Base-by-base conservation (phyloP, 2,329 filamentous ascomycete species). In the Penicillium sp. region DNA sequence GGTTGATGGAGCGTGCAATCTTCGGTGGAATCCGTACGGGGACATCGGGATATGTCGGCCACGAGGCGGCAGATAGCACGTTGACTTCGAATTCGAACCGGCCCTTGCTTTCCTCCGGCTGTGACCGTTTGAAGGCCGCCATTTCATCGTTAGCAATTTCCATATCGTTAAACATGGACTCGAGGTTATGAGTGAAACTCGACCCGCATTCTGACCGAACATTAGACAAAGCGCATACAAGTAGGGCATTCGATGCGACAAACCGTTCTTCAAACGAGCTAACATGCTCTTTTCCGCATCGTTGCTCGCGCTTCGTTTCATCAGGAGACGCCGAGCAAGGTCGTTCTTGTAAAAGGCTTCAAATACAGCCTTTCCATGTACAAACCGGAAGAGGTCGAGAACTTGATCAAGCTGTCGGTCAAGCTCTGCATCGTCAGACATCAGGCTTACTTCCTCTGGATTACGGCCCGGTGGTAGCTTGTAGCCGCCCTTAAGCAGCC, bases 281-380 rank as follows among this genome's bases (percentile, higher is more conserved):
- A 99, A 82, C 94, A 99, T 99, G 75, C 89, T 96, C 61, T 92
- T 85, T 76, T 99, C 95, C 0, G 94, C 93, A 74, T 99, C 94
- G 54, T 93, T 89, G 69, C 91, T 97, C 22, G 93, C 92, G 70
- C 92, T 97, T 61, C 92, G 85, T 38, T 88, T 89, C 90, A 97
- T 92, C 53, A 99, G 81, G 40, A 99, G 78, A 45, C 94, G 85
- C 16, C 92, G 85, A 1, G 95, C 93, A 49, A 99, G 82, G 69
- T 97, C 94, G 68, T 94, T 96, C 79, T 99, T 99, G 82, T 99
- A 99, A 72, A 99, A 99, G 1, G 94, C 93, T 72, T 99, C 94
- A 61, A 99, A 99, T 0, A 97, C 90, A 53, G 95, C 93, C 73
- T 99, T 99, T 62, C 94, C 94, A 69, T 97, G 88, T 34, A 99